Evolutionary conservation across 73 alveolate genomes (phyloP), one percentile per base, ranked within the genome.

Genomic region (Blepharisma japonicum): DNA sequence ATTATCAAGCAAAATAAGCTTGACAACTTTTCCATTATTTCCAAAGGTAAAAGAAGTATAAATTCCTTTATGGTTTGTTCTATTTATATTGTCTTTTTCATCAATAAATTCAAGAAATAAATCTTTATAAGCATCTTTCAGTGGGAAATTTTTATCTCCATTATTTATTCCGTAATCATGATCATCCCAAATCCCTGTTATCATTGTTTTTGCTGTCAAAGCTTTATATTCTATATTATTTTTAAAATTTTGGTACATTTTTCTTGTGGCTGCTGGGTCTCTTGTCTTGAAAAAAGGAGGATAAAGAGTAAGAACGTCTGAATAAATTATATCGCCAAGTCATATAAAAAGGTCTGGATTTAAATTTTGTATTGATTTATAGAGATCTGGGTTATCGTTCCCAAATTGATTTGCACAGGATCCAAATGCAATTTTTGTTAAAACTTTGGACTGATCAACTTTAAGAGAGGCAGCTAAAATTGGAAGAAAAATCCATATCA

Each of bases 251-350:
- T 61, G 18, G 46, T 61, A 61, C 23, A 14, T 61, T 61, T 8
- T 9, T 25, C 46, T 61, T 4, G 71, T 61, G 6, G 56, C 48
- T 8, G 74, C 77, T 45, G 32, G 50, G 56, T 66, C 68, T 8
- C n/a, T 0, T 1, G n/a, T 14, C 4, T 53, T 53, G n/a, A 53
- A 20, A 20, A 14, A 53, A 20, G n/a, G 67, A 53, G 67, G n/a
- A 4, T 47, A 21, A 39, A 48, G 9, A 55, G 51, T 77, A 23
- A 49, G 32, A 61, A 32, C 42, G 42, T 80, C 84, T n/a, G 82
- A 81, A 49, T 83, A 83, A 25, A 83, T 83, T 4, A 81, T 81
- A 50, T 83, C 90, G 76, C 90, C 90, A 4, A 83, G 77, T 48
- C 74, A 61, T 20, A 61, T 61, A 25, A 20, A 61, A 14, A 61